A percentile compares a stretch with the other conserved stretches of the same genome.
Evolutionary conservation across 1,284 basidiomycete species (phyloP).

Genomic region (Tilletia setariae): DNA sequence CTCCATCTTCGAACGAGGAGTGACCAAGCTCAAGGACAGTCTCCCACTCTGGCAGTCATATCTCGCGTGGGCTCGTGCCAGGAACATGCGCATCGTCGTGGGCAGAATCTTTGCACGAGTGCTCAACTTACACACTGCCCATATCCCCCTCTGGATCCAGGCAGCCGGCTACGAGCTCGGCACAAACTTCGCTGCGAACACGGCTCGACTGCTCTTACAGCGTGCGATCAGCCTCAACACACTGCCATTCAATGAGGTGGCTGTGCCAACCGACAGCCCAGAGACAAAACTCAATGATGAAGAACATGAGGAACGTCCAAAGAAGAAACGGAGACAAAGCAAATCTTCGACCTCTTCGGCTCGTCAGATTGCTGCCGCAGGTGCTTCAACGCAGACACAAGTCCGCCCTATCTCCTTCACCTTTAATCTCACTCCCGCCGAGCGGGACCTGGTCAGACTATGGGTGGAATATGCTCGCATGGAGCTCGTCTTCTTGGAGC

Average conservation of each 20-base stretch:
- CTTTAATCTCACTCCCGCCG: slow-evolving; percentile 20
- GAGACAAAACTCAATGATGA: background rate
- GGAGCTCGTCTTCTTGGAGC: slow-evolving; percentile 84
- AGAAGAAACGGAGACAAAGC: background rate
- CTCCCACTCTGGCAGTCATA: slow-evolving; percentile 84
- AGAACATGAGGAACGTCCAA: background rate
- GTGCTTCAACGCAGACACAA: background rate
- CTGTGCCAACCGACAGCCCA: background rate
- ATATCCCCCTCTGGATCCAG: slow-evolving; percentile 75
- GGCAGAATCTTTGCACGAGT: slow-evolving; percentile 65
- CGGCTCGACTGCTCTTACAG: slow-evolving; percentile 78
- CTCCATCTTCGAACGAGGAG: slow-evolving; percentile 83
- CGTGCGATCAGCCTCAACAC: slow-evolving; percentile 68
- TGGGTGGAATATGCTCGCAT: slow-evolving; percentile 68
- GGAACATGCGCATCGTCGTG: slow-evolving; percentile 75
- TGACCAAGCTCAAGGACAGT: slow-evolving; percentile 83
- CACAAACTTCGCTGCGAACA: slow-evolving; percentile 67
- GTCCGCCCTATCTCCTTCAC: background rate
- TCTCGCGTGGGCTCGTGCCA: slow-evolving; percentile 74
- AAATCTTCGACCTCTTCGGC: background rate
- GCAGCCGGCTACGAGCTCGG: slow-evolving; percentile 81
- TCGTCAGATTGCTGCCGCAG: background rate
- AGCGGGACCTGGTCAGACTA: slow-evolving; percentile 40
- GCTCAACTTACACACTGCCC: slow-evolving; percentile 77
- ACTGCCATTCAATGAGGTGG: slow-evolving; percentile 23